Conservation (phyloP, 1,284 basidiomycete species). For the Boletus mariae region DNA sequence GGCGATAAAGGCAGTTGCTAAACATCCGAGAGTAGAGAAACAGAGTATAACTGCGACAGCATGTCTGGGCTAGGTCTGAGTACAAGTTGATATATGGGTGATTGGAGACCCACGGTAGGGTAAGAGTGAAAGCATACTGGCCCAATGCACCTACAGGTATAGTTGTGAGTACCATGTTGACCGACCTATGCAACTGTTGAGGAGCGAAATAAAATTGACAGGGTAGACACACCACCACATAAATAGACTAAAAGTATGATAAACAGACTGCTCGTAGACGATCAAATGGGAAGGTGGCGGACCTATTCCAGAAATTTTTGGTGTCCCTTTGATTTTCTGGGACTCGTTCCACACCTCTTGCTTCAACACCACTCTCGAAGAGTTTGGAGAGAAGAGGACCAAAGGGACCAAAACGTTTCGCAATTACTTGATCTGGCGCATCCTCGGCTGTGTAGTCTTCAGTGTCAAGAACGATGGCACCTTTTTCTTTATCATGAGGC, state of each 20-base stretch:
- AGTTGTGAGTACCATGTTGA: slow-evolving; percentile 48
- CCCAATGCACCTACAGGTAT: slow-evolving; percentile 58
- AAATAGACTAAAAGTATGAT: slow-evolving; percentile 34
- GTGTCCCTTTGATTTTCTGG: slow-evolving; percentile 45
- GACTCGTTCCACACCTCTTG: slow-evolving; percentile 49
- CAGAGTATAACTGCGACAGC: slow-evolving; percentile 42
- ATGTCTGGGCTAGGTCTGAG: slow-evolving; percentile 32
- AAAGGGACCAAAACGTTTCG: slow-evolving; percentile 36
- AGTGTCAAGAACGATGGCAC: not conserved
- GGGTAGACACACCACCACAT: slow-evolving; percentile 45
- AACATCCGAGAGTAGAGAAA: slow-evolving; percentile 41
- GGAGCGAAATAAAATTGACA: not conserved
- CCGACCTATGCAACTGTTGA: slow-evolving; percentile 36
- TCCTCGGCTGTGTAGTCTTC: slow-evolving; percentile 12
- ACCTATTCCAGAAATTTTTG: slow-evolving; percentile 52
- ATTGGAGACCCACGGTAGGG: slow-evolving; percentile 39
- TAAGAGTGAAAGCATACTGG: slow-evolving; percentile 50
- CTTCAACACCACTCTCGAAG: slow-evolving; percentile 46
- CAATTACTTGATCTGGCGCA: slow-evolving; percentile 35
- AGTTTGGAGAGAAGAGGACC: slow-evolving; percentile 39
- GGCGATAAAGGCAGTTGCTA: slow-evolving; percentile 49
- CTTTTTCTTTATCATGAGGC: slow-evolving; percentile 25
- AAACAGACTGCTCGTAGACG: not conserved
- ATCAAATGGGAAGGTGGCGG: slow-evolving; percentile 8
- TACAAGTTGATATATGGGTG: not conserved